Evolutionary conservation across 148 eudicot species (phyloP).

Genomic region (Spergularia bocconei): DNA sequence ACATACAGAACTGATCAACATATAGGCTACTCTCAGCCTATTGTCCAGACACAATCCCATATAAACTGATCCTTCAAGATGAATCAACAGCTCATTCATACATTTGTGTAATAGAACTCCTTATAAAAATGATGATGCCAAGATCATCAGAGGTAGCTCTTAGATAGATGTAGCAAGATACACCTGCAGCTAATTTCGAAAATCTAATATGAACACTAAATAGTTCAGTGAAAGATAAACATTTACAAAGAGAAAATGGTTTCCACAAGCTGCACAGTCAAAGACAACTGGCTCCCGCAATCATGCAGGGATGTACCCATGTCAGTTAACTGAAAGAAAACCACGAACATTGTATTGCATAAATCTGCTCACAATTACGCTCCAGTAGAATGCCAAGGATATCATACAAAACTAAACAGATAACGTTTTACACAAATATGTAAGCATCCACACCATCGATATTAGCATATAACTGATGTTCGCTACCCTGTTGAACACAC

Average conservation of each 20-base stretch:
- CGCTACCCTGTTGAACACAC: constrained; percentile 14
- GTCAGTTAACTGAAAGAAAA: not conserved
- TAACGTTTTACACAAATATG: constrained; percentile 3
- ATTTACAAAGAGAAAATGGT: not conserved
- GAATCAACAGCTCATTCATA: not conserved
- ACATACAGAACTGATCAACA: not conserved
- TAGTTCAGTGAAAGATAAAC: not conserved
- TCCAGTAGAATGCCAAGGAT: not conserved
- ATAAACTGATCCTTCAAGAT: constrained; percentile 1
- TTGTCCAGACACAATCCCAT: not conserved
- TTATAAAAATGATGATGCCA: not conserved
- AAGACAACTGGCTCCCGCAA: not conserved
- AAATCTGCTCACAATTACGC: not conserved
- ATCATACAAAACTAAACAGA: constrained; percentile 1
- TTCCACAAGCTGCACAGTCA: not conserved
- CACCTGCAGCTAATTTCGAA: not conserved
- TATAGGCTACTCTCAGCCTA: not conserved
- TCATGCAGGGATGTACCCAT: not conserved
- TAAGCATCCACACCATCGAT: not conserved
- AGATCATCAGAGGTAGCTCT: not conserved
- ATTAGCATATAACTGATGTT: not conserved
- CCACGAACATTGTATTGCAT: not conserved
- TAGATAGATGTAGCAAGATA: not conserved
- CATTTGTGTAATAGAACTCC: constrained; percentile 5
- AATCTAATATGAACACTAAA: not conserved